Evolutionary conservation across 2,329 filamentous ascomycete species (phyloP).

Genomic region (Trichoderma semiorbis): DNA sequence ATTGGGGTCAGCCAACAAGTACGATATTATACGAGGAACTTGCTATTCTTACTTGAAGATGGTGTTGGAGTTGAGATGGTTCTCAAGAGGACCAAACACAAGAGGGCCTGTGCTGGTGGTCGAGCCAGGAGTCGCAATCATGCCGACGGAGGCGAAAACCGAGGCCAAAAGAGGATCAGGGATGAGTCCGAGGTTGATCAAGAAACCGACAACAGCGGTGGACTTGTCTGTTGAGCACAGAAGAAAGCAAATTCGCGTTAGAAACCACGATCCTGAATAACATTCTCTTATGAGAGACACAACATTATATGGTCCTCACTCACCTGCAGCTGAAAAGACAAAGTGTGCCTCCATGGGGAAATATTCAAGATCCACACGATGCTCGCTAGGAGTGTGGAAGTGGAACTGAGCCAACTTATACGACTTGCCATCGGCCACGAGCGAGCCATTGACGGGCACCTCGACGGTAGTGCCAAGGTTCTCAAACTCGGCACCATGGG

Average conservation of each 20-base stretch:
- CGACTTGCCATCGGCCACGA: constrained; percentile 36
- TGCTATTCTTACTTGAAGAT: constrained; percentile 26
- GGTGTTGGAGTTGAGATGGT: constrained; percentile 32
- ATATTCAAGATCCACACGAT: constrained; percentile 43
- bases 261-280: background rate
- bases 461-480: constrained; percentile 53
- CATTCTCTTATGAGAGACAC: background rate
- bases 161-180: constrained; percentile 32
- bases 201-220: constrained; percentile 29
- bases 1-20: background rate
- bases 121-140: constrained; percentile 39
- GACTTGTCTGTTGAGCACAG: background rate
- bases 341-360: constrained; percentile 32
- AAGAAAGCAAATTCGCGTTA: background rate
- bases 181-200: constrained; percentile 3
- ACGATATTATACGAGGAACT: background rate
- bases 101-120: constrained; percentile 36
- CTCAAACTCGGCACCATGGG: constrained; percentile 41
- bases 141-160: constrained; percentile 37
- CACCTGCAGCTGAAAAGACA: constrained; percentile 25
- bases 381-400: constrained; percentile 59
- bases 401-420: constrained; percentile 54
- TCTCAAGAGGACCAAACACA: constrained; percentile 40
- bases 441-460: constrained; percentile 45
- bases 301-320: background rate